Conservation (phyloP, 257 asterid species). For the Fraxinus anomala region DNA sequence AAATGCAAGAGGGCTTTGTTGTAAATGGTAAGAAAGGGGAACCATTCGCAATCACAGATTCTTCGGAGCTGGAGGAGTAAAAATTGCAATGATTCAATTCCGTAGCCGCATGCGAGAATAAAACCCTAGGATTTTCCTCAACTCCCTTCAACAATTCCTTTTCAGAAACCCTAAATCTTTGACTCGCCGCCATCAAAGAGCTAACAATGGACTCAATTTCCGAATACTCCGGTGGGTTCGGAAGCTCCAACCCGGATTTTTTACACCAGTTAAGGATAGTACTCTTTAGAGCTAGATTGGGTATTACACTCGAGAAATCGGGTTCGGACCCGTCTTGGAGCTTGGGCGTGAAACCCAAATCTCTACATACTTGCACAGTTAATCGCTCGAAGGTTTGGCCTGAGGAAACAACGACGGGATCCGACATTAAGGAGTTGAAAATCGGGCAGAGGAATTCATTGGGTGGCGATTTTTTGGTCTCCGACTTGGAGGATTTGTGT, state of each 20-base stretch:
- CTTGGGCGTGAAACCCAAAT: constrained; percentile 54
- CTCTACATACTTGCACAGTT: constrained; percentile 57
- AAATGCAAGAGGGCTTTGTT: constrained; percentile 71
- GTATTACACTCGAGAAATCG: constrained; percentile 66
- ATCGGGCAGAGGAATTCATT: constrained; percentile 79
- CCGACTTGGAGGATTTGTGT: constrained; percentile 40
- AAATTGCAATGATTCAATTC: constrained; percentile 47
- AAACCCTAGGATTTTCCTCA: constrained; percentile 45
- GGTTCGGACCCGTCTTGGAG: constrained; percentile 65
- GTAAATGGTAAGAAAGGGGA: constrained; percentile 68
- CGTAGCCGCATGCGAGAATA: constrained; percentile 53
- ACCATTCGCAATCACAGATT: constrained; percentile 76
- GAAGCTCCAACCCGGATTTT: constrained; percentile 46
- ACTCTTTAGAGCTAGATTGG: constrained; percentile 67
- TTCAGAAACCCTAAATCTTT: constrained; percentile 46
- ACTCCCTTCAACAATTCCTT: constrained; percentile 49
- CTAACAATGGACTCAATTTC: constrained; percentile 50
- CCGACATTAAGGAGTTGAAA: constrained; percentile 65
- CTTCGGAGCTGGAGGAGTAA: constrained; percentile 74
- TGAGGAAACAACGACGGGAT: constrained; percentile 79
- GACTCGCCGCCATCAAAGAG: constrained; percentile 28
- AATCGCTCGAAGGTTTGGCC: constrained; percentile 86
- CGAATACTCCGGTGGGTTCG: constrained; percentile 50
- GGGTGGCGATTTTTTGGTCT: constrained; percentile 44
- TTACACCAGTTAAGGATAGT: constrained; percentile 76